phyloP scores from a whole-genome alignment of 2,329 filamentous ascomycete genomes.

The Aspergillus neotritici region DNA sequence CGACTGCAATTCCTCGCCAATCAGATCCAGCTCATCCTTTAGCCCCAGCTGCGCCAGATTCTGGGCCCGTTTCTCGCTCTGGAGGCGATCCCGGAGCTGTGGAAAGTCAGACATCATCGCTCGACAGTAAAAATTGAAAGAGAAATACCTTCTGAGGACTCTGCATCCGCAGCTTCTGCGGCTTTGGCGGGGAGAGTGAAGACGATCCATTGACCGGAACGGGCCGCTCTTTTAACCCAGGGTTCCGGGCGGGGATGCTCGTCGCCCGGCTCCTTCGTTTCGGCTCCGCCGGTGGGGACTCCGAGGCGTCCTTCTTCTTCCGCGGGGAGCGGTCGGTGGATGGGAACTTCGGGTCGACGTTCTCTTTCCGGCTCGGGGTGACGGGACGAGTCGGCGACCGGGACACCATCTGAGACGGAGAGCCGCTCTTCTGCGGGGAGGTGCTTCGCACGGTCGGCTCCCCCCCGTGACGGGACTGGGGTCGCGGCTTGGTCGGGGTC shows the following conservation, averaged over 20 bases:
- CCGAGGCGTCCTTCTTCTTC: conserved; percentile 27
- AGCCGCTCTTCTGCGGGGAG: conserved; percentile 28
- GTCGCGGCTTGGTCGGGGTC: conserved; percentile 27
- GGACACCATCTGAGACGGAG: conserved; percentile 27
- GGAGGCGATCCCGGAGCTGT: conserved; percentile 69
- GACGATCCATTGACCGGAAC: conserved; percentile 30
- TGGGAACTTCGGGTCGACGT: conserved; percentile 31
- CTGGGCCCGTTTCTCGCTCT: conserved; percentile 71
- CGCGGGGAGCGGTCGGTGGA: conserved; percentile 31
- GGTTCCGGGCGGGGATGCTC: conserved; percentile 46
- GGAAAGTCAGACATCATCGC: background rate
- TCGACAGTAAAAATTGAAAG: background rate
- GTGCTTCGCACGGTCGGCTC: conserved; percentile 25
- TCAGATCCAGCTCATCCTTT: conserved; percentile 69
- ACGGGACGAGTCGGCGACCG: conserved; percentile 29
- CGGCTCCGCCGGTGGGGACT: conserved; percentile 31
- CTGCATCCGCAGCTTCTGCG: conserved; percentile 64
- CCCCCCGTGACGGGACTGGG: conserved; percentile 26
- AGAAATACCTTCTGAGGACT: conserved; percentile 53
- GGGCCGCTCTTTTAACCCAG: conserved; percentile 32
- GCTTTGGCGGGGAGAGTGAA: conserved; percentile 63
- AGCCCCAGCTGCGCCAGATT: conserved; percentile 64
- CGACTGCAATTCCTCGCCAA: conserved; percentile 69
- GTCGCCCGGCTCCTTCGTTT: conserved; percentile 46
- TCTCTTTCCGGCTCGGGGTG: conserved; percentile 37